Percentiles rank a stretch among this genome's conserved stretches.
These are phyloP conservation scores for Phytophthora parvispora DNA, from an alignment of 352 stramenopile genomes.

Conservation along the genomic window DNA sequence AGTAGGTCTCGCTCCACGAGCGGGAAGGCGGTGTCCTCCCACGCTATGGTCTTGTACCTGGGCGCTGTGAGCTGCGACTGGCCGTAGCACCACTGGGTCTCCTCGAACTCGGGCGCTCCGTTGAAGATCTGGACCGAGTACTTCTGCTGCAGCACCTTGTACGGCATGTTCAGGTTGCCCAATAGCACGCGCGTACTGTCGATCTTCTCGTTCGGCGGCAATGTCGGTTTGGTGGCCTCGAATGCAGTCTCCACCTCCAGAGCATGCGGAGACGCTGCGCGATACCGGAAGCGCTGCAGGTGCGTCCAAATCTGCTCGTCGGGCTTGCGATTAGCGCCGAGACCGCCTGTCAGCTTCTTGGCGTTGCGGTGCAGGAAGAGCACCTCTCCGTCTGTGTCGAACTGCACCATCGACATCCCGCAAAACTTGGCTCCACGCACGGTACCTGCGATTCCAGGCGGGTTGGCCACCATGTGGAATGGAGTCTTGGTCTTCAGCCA, in stretches of 20 bases:
- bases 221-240: constrained; percentile 11
- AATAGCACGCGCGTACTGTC: constrained; percentile 9
- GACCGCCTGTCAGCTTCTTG: constrained; percentile 47
- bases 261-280: constrained; percentile 22
- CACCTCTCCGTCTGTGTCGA: constrained; percentile 46
- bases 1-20: constrained; percentile 45
- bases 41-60: constrained; percentile 41
- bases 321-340: constrained; percentile 7
- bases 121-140: constrained; percentile 54
- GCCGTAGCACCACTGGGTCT: constrained; percentile 57
- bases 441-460: constrained; percentile 46
- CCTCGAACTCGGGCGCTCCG: constrained; percentile 44
- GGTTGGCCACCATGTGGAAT: constrained; percentile 65
- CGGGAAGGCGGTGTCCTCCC: constrained; percentile 38
- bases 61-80: constrained; percentile 31
- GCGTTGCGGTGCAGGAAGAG: constrained; percentile 64
- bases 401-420: constrained; percentile 61
- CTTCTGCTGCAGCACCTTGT: constrained; percentile 38
- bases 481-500: constrained; percentile 57
- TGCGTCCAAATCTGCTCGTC: constrained; percentile 46
- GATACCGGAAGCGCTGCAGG: constrained; percentile 47
- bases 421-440: constrained; percentile 54
- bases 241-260: constrained; percentile 5
- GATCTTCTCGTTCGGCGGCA: constrained; percentile 15
- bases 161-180: constrained; percentile 31